These are phyloP conservation scores for Emmonsiellopsis sp. DNA, from an alignment of 2,329 filamentous ascomycete genomes.

Conservation along the genomic window DNA sequence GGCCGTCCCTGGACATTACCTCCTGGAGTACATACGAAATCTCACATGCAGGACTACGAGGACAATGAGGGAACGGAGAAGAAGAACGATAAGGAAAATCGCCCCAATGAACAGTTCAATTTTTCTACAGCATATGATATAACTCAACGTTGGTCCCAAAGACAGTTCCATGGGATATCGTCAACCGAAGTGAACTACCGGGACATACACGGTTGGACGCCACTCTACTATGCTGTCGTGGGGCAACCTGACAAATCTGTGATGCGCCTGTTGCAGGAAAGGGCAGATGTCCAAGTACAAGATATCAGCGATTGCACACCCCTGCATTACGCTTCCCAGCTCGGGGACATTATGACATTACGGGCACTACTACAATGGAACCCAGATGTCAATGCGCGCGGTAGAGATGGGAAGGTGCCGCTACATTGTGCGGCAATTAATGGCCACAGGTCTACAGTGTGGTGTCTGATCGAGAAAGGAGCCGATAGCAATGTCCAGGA, in stretches of 20 bases:
- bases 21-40: background rate
- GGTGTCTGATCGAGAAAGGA: background rate
- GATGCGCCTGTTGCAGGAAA: background rate
- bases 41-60: too few species aligned
- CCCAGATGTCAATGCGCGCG: background rate
- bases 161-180: too few species aligned
- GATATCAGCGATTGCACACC: background rate
- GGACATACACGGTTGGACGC: background rate
- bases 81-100: too few species aligned
- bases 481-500: conserved; percentile 4
- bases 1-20: background rate
- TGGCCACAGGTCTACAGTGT: background rate
- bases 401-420: background rate
- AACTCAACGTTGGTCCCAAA: too few species aligned
- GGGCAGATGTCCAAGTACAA: background rate
- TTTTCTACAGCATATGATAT: too few species aligned
- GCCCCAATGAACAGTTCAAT: too few species aligned
- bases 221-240: background rate
- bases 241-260: too few species aligned
- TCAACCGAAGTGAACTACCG: too few species aligned
- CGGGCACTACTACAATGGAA: background rate
- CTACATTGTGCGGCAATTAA: background rate
- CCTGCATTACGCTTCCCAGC: background rate
- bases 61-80: too few species aligned
- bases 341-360: background rate